Conservation (phyloP, 2,329 filamentous ascomycete species). For the Gaeumannomyces tritici region DNA sequence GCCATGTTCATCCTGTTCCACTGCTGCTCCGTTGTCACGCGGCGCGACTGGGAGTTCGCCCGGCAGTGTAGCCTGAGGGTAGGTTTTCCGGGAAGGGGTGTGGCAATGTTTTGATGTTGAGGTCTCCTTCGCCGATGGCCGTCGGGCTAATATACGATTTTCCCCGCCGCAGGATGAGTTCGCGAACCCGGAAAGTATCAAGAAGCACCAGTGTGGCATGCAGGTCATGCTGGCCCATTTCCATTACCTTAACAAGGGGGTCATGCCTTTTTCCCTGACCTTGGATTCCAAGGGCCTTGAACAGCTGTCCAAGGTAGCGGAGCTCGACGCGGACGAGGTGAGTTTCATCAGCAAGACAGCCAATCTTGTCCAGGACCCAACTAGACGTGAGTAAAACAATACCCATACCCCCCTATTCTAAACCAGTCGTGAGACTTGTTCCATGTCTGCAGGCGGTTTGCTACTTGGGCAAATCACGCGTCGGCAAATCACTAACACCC, state of each 20-base stretch:
- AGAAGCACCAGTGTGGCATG: conserved; percentile 8
- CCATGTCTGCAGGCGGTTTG: no score
- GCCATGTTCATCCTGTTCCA: conserved; percentile 15
- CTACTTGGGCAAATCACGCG: no score
- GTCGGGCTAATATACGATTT: no score
- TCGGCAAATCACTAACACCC: no score
- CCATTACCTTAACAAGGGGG: conserved; percentile 12
- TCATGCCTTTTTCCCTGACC: background rate
- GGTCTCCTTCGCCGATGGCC: no score
- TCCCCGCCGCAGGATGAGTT: background rate
- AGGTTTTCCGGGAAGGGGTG: background rate
- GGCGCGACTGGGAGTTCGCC: conserved; percentile 11
- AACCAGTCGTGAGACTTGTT: no score
- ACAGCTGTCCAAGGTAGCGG: background rate
- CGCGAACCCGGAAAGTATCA: conserved; percentile 10
- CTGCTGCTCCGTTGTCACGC: conserved; percentile 14
- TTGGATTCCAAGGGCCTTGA: background rate
- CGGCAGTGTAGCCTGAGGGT: background rate
- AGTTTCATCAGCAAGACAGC: background rate
- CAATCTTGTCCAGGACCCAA: background rate
- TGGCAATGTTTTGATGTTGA: no score
- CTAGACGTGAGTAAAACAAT: background rate
- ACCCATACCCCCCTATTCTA: no score
- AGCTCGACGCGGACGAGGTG: background rate
- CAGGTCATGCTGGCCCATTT: conserved; percentile 13